These are phyloP conservation scores for Colletotrichum trifolii DNA, from an alignment of 2,329 filamentous ascomycete species.

Conservation along the genomic window DNA sequence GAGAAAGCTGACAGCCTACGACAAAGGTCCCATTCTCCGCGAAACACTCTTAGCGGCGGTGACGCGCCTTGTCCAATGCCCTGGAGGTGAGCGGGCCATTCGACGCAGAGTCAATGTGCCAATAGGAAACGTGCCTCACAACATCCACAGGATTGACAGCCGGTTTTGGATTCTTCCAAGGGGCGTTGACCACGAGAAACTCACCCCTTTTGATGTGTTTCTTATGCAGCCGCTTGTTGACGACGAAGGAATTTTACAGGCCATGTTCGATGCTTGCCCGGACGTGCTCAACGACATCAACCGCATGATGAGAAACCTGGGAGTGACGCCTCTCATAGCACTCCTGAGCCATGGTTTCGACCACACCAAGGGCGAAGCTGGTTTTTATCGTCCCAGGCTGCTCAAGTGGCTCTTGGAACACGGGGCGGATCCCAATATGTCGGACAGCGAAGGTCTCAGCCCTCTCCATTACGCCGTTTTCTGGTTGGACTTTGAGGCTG, in stretches of 20 bases:
- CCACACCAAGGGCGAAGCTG: constrained; percentile 4
- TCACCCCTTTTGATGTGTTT: constrained; percentile 21
- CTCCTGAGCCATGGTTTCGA: constrained; percentile 23
- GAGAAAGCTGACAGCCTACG: too few species aligned
- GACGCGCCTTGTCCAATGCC: too few species aligned
- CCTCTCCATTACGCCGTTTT: constrained; percentile 27
- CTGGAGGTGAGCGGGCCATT: too few species aligned
- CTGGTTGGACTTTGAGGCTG: constrained; percentile 19
- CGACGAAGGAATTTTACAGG: constrained; percentile 14
- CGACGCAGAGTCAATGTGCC: too few species aligned
- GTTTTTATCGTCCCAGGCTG: constrained; percentile 22
- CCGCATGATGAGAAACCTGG: background rate
- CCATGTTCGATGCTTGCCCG: constrained; percentile 4
- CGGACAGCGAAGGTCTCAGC: constrained; percentile 20
- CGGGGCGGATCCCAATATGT: constrained; percentile 19
- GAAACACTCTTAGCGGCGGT: too few species aligned
- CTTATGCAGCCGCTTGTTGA: constrained; percentile 23
- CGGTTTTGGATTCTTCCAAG: too few species aligned
- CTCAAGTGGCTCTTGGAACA: constrained; percentile 20
- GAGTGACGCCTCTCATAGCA: constrained; percentile 5
- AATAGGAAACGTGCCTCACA: too few species aligned
- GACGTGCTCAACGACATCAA: constrained; percentile 9
- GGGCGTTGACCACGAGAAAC: background rate
- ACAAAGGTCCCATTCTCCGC: too few species aligned
- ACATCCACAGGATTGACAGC: too few species aligned